Percentiles rank a stretch among this genome's conserved stretches.
phyloP scores from a whole-genome alignment of 805 yeast species.

The Candida arabinofermentans region DNA sequence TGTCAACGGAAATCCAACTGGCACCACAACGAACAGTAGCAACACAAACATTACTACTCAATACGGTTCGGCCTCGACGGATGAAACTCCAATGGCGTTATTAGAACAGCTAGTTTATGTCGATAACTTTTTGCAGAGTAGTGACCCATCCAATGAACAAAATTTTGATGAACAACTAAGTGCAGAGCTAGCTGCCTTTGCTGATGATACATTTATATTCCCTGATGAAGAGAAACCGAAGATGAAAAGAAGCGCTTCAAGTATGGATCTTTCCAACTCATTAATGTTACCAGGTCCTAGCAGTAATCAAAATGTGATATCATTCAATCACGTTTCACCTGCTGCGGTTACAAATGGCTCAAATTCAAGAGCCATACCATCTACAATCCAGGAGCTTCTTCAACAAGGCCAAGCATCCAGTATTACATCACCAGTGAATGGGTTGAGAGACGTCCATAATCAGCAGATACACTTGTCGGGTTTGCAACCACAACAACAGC shows the following conservation, averaged over 20 bases:
- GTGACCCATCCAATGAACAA: slow-evolving; percentile 29
- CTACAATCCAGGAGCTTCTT: slow-evolving; percentile 29
- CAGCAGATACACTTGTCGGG: slow-evolving; percentile 35
- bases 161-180: slow-evolving; percentile 50
- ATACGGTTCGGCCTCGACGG: slow-evolving; percentile 9
- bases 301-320: slow-evolving; percentile 1
- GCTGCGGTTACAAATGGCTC: not conserved
- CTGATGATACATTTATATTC: slow-evolving; percentile 74
- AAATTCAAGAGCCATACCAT: slow-evolving; percentile 15
- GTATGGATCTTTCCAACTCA: not conserved
- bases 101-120: slow-evolving; percentile 77
- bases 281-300: not conserved
- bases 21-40: not conserved
- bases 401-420: not conserved
- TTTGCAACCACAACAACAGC: slow-evolving; percentile 27
- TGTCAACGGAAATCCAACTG: not conserved
- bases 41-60: not conserved
- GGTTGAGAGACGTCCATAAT: slow-evolving; percentile 20
- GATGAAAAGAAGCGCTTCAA: slow-evolving; percentile 13
- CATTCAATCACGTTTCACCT: slow-evolving; percentile 7
- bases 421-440: not conserved
- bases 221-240: slow-evolving; percentile 78
- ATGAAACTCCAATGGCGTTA: slow-evolving; percentile 41
- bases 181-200: slow-evolving; percentile 75
- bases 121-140: slow-evolving; percentile 65